Percentiles rank a stretch among this genome's conserved stretches.
Conservation (phyloP, 768 basidiomycete genomes). For the Naganishia antarctica region DNA sequence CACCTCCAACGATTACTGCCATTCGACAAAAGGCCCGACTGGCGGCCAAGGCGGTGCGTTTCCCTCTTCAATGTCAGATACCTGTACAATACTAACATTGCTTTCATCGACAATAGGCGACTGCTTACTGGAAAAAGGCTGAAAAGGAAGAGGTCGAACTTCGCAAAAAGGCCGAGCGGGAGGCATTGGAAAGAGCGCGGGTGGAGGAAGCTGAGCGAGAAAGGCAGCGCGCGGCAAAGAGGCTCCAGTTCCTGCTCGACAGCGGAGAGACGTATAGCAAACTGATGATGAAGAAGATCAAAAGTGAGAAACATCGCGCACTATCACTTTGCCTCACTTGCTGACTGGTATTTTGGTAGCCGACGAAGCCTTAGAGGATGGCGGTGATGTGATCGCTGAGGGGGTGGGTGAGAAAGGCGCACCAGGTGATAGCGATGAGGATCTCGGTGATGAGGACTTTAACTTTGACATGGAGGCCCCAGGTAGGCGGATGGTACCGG, state of each 20-base stretch:
- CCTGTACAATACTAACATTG: slow-evolving; percentile 7
- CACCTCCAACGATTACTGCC: slow-evolving; percentile 26
- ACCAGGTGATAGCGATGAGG: slow-evolving; percentile 6
- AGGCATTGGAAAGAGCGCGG: slow-evolving; percentile 55
- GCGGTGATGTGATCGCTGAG: slow-evolving; percentile 5
- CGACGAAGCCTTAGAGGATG: slow-evolving; percentile 26
- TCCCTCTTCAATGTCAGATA: neutral
- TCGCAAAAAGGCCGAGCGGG: slow-evolving; percentile 88
- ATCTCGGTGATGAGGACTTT: slow-evolving; percentile 10
- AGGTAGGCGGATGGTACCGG: neutral
- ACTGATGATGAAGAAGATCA: slow-evolving; percentile 90
- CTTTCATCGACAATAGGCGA: slow-evolving; percentile 58
- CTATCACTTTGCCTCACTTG: too few relatives aligned
- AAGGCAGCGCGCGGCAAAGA: slow-evolving; percentile 85
- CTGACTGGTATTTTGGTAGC: slow-evolving; percentile 1
- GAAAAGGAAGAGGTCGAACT: slow-evolving; percentile 93
- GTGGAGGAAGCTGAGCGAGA: slow-evolving; percentile 58
- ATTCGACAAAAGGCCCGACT: slow-evolving; percentile 37
- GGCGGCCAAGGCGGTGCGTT: slow-evolving; percentile 41
- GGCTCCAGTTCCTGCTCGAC: slow-evolving; percentile 96
- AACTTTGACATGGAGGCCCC: slow-evolving; percentile 12
- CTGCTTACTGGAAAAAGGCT: slow-evolving; percentile 95
- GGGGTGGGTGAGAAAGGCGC: neutral
- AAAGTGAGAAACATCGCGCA: slow-evolving; percentile 41
- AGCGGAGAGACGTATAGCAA: slow-evolving; percentile 98